Conservation (phyloP, 495 filamentous ascomycete genomes). For the Saxophila tyrrhenica region DNA sequence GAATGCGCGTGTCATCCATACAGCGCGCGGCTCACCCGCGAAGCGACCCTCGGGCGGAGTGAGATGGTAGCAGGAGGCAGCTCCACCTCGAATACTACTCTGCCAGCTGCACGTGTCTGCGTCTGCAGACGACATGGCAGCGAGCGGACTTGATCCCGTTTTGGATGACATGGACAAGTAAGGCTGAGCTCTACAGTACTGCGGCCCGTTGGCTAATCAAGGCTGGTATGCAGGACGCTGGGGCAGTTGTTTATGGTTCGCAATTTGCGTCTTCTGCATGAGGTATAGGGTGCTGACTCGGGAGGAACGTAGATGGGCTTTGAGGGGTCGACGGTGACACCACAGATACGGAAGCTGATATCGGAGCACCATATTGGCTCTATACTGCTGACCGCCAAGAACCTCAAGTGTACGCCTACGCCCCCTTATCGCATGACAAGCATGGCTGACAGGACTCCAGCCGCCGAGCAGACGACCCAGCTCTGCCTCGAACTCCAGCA, state of each 20-base stretch:
- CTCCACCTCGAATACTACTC: neutral
- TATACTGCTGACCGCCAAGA: constrained; percentile 80
- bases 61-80: neutral
- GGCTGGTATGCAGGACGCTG: constrained; percentile 41
- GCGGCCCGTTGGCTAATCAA: constrained; percentile 3
- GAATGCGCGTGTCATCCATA: neutral
- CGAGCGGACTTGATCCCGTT: constrained; percentile 45
- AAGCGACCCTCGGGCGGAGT: neutral
- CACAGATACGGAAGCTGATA: constrained; percentile 74
- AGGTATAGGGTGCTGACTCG: neutral
- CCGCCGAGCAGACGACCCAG: constrained; percentile 70
- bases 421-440: neutral
- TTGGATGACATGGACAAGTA: constrained; percentile 53
- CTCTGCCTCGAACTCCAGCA: constrained; percentile 78
- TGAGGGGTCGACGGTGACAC: constrained; percentile 77
- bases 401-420: constrained; percentile 62
- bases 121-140: neutral
- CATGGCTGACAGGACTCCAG: constrained; percentile 32
- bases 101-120: neutral
- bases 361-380: constrained; percentile 73
- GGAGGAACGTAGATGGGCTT: constrained; percentile 54
- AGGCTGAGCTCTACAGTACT: neutral
- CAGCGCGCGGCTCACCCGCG: neutral
- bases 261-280: neutral
- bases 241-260: constrained; percentile 71